phyloP scores from a whole-genome alignment of 1,284 basidiomycete genomes.

The Baeospora myosura region DNA sequence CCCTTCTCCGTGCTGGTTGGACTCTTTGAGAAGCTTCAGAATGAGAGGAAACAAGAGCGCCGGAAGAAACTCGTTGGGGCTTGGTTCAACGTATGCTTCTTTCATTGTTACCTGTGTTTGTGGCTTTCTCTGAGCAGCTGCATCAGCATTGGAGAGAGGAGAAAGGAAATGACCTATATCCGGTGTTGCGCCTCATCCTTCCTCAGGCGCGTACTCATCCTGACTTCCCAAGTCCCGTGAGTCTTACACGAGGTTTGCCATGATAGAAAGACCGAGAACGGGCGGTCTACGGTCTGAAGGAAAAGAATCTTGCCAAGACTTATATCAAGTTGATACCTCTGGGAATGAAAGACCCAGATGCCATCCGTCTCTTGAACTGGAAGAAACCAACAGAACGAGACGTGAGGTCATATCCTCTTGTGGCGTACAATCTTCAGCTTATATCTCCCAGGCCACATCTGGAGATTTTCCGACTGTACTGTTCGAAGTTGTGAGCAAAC shows the following conservation, averaged over 20 bases:
- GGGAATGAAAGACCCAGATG: constrained; percentile 69
- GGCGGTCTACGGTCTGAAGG: constrained; percentile 85
- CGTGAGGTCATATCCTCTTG: constrained; percentile 30
- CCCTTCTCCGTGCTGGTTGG: constrained; percentile 60
- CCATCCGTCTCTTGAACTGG: constrained; percentile 80
- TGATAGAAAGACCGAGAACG: constrained; percentile 84
- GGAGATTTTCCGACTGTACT: constrained; percentile 85
- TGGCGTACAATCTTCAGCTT: background rate
- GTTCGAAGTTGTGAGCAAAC: constrained; percentile 76
- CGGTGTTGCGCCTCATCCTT: constrained; percentile 66
- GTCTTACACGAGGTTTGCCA: background rate
- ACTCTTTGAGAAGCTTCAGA: constrained; percentile 63
- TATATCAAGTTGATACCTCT: constrained; percentile 87
- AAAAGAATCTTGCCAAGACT: constrained; percentile 82
- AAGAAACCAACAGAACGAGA: constrained; percentile 72
- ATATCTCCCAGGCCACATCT: constrained; percentile 44
- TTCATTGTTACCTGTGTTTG: background rate
- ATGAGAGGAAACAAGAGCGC: constrained; percentile 63
- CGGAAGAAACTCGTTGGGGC: constrained; percentile 52
- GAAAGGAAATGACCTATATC: constrained; percentile 68
- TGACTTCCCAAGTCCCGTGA: background rate
- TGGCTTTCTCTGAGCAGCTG: constrained; percentile 9
- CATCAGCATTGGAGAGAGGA: constrained; percentile 69
- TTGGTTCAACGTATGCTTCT: constrained; percentile 69
- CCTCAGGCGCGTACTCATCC: constrained; percentile 50